Evolutionary conservation across 2,329 filamentous ascomycete species (phyloP), one percentile per base, ranked within the genome.

Genomic region (Ceratocystis colombiana): DNA sequence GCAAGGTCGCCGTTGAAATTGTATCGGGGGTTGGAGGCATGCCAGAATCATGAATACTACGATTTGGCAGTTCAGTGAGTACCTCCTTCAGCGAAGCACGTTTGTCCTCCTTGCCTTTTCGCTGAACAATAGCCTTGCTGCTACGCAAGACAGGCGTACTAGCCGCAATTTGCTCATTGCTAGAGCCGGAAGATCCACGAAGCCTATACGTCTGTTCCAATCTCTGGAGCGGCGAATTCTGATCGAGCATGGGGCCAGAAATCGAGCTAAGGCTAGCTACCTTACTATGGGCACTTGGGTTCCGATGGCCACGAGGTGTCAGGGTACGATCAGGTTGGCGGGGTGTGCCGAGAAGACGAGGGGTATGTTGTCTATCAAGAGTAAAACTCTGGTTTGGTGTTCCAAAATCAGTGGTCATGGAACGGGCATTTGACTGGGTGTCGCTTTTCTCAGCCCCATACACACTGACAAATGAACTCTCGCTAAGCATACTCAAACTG

Each of bases 401-500:
- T 28, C 20, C 20, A 17, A 53, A 53, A 15, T 53, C 48, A 12
- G 50, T 48, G 55, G 46, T 20, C 30, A 45, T 10, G 30, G 59
- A 44, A 33, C 61, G 44, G 5, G 64, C 10, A 10, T 33, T 50
- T 17, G 64, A 55, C 28, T 62, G 63, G 22, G 59, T 68, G 12
- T 61, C 44, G 45, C 59, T 46, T 45, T 61, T 64, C 25, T 66
- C 67, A 41, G 57, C 45, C 2, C 84, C 85, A 66, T 88, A 88
- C 0, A 88, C 77, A 70, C 85, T 88, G 25, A 82, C 70, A 70
- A 88, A 87, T 0, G 85, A 88, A 72, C 84, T 87, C 72, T 88
- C 84, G 69, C 85, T 88, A 68, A 88, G 73, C 12, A 87, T 77
- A 69, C 85, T 88, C 62, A 88, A 74, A 44, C 79, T 81, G 2